phyloP scores from a whole-genome alignment of 768 basidiomycete genomes.

The Sarcomyxa edulis region DNA sequence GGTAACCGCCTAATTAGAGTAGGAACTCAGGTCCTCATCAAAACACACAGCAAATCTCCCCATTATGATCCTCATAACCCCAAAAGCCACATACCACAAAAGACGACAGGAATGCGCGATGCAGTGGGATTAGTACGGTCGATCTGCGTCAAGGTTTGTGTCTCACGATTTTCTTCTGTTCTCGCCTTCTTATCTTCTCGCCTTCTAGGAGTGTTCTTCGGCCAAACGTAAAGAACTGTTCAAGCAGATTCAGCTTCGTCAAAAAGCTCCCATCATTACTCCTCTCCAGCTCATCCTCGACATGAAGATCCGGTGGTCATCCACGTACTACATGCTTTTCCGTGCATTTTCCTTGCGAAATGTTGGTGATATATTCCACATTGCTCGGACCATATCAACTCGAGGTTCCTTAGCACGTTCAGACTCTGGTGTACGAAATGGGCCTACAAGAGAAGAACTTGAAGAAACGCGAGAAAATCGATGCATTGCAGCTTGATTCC shows the following conservation, averaged over 20 bases:
- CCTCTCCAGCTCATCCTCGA: conserved; percentile 19
- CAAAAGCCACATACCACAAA: conserved; percentile 12
- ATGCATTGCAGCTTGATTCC: conserved; percentile 11
- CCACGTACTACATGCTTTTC: conserved; percentile 25
- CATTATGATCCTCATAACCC: conserved; percentile 16
- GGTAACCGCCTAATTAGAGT: no score
- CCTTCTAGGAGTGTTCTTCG: conserved; percentile 19
- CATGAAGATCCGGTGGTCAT: conserved; percentile 26
- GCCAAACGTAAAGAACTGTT: conserved; percentile 17
- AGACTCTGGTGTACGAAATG: conserved; percentile 19
- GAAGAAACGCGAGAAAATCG: conserved; percentile 17
- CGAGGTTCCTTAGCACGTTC: conserved; percentile 19
- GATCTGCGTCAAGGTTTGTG: conserved; percentile 11
- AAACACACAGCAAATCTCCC: conserved; percentile 17
- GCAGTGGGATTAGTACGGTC: conserved; percentile 12
- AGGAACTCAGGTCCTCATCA: conserved; percentile 24
- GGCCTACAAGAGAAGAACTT: conserved; percentile 15
- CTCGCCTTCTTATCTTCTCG: neutral
- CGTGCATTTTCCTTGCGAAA: no score
- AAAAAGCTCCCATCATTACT: neutral
- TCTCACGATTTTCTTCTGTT: neutral
- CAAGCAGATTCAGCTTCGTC: conserved; percentile 13
- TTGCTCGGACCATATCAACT: neutral
- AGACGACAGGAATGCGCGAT: conserved; percentile 14
- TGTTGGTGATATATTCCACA: no score